Conservation (phyloP, 345 rosid species). For the Camelina neglecta region DNA sequence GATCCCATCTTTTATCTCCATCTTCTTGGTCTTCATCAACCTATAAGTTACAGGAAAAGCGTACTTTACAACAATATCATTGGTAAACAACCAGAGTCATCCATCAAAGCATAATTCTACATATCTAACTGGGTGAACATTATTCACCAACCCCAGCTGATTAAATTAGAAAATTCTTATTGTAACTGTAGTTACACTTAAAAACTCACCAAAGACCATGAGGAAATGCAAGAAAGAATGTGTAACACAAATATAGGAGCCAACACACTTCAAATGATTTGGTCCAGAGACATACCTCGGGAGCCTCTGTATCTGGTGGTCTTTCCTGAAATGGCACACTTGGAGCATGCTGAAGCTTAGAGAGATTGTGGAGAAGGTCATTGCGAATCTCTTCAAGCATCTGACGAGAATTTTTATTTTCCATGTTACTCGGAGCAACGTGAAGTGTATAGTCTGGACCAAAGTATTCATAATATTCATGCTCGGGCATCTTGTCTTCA, state of each 20-base stretch:
- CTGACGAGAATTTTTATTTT: constrained; percentile 60
- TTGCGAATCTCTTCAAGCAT: constrained; percentile 78
- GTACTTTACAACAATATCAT: constrained; percentile 17
- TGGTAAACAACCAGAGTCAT: constrained; percentile 1
- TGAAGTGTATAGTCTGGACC: constrained; percentile 79
- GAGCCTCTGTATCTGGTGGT: constrained; percentile 77
- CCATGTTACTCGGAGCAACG: constrained; percentile 59
- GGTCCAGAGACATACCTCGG: constrained; percentile 58
- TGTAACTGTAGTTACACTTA: constrained; percentile 1
- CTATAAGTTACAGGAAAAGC: constrained; percentile 46
- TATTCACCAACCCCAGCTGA: neutral
- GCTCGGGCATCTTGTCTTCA: constrained; percentile 82
- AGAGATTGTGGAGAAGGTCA: constrained; percentile 86
- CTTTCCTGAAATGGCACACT: constrained; percentile 94
- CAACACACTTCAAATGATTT: constrained; percentile 23
- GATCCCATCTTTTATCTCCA: constrained; percentile 84
- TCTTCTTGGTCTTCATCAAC: constrained; percentile 81
- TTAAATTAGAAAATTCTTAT: constrained; percentile 1
- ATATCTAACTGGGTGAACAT: neutral
- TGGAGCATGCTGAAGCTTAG: constrained; percentile 96
- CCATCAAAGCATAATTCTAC: constrained; percentile 22
- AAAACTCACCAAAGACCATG: constrained; percentile 7
- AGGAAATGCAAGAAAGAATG: constrained; percentile 26
- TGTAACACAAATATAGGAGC: neutral
- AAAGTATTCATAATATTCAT: constrained; percentile 78